Conservation (phyloP, 208 protist species). For the Acanthamoeba healyi region DNA sequence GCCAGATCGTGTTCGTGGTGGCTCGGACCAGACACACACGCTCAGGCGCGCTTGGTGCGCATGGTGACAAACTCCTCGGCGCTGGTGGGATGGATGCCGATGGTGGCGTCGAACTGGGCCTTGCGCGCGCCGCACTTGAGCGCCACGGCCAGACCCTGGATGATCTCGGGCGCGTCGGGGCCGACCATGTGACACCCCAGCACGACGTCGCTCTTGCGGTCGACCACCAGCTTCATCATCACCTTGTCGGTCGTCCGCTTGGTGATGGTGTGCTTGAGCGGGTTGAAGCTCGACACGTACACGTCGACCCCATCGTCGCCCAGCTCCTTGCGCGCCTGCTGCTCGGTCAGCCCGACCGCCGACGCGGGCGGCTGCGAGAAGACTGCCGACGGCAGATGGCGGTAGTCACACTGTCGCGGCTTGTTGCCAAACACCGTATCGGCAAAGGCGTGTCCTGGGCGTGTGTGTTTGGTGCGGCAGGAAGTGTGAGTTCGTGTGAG, state of each 20-base stretch:
- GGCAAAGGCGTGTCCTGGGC: constrained; percentile 73
- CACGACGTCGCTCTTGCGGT: constrained; percentile 81
- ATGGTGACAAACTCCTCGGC: constrained; percentile 91
- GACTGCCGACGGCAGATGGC: constrained; percentile 88
- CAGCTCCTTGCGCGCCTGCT: constrained; percentile 82
- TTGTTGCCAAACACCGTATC: constrained; percentile 88
- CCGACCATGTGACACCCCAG: constrained; percentile 89
- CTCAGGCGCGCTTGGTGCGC: constrained; percentile 57
- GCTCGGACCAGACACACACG: too few relatives aligned
- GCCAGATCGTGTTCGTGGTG: too few relatives aligned
- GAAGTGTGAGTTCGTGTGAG: not conserved
- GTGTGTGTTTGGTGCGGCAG: not conserved
- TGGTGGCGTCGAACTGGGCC: constrained; percentile 88
- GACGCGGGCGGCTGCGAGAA: constrained; percentile 92
- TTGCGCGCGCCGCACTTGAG: constrained; percentile 91
- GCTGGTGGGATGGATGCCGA: constrained; percentile 91
- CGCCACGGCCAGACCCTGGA: constrained; percentile 90
- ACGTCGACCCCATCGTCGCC: constrained; percentile 81
- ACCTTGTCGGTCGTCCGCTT: constrained; percentile 77
- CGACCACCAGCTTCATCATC: constrained; percentile 89
- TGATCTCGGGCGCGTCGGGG: constrained; percentile 87
- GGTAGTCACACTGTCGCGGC: constrained; percentile 84
- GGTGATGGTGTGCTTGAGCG: constrained; percentile 88
- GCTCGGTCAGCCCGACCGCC: constrained; percentile 88
- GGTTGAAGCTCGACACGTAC: constrained; percentile 83